Conservation (phyloP, 306 rosid species). For the Calophaca sinica region DNA sequence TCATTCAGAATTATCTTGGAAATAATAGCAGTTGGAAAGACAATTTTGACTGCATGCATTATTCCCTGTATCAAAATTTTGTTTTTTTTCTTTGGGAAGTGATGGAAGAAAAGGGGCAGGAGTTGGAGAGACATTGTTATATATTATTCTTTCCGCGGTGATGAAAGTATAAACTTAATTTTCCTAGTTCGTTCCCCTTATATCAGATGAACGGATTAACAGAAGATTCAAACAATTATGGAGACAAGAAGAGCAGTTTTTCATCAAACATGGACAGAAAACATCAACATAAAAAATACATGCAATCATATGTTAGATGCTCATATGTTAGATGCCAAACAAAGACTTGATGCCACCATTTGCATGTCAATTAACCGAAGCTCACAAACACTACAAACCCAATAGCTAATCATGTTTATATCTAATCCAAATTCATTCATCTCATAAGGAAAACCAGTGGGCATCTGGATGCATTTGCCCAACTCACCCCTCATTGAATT, state of each 20-base stretch:
- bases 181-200: constrained; percentile 14
- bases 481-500: constrained; percentile 34
- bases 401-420: constrained; percentile 32
- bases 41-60: neutral
- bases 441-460: constrained; percentile 25
- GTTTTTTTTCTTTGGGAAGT: too few species aligned
- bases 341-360: constrained; percentile 21
- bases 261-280: constrained; percentile 7
- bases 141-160: neutral
- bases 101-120: too few species aligned
- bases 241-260: constrained; percentile 1
- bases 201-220: constrained; percentile 21
- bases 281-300: constrained; percentile 6
- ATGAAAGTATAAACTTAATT: constrained; percentile 17
- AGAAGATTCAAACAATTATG: constrained; percentile 20
- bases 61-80: too few species aligned
- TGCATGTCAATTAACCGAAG: constrained; percentile 29
- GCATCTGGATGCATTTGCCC: constrained; percentile 8
- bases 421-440: neutral
- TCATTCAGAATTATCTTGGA: too few species aligned
- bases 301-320: neutral
- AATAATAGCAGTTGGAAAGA: neutral
- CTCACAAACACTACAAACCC: constrained; percentile 22
- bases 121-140: neutral
- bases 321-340: neutral